A percentile compares a stretch with the other conserved stretches of the same genome.
These are phyloP conservation scores for Thelonectria discophora DNA, from an alignment of 2,329 filamentous ascomycete genomes.

Conservation along the genomic window DNA sequence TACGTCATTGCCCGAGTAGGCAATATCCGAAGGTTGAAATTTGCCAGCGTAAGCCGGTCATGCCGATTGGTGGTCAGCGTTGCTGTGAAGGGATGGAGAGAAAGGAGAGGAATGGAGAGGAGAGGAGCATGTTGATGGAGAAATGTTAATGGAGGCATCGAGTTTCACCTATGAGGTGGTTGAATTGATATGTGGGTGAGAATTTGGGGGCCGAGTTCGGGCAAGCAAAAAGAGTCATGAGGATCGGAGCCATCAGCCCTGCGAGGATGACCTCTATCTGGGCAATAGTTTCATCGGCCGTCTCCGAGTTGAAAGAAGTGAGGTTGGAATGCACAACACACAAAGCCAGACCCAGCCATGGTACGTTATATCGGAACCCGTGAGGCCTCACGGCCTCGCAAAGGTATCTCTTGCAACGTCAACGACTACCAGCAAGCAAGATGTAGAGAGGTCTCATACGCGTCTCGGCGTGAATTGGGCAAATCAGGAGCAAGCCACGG, in stretches of 20 bases:
- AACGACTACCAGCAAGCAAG: background rate
- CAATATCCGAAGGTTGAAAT: background rate
- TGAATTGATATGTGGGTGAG: background rate
- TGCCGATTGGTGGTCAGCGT: background rate
- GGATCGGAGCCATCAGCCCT: background rate
- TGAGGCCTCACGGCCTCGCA: conserved; percentile 14
- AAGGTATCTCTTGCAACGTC: background rate
- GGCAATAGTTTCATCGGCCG: background rate
- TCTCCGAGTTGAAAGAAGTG: conserved; percentile 1
- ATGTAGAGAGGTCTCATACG: background rate
- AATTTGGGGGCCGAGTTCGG: background rate
- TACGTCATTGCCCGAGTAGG: conserved; percentile 14
- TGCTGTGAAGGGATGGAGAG: background rate
- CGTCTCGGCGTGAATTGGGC: conserved; percentile 14
- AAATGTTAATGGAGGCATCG: too few species aligned
- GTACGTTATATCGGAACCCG: conserved; percentile 7
- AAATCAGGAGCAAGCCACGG: background rate
- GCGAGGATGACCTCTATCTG: background rate
- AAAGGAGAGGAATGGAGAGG: background rate
- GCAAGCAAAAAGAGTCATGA: background rate
- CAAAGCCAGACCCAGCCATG: conserved; percentile 4
- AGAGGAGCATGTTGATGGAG: background rate
- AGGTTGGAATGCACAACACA: background rate
- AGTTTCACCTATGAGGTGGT: background rate
- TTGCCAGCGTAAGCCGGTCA: background rate